Evolutionary conservation across 1,284 basidiomycete genomes (phyloP), one percentile per base, ranked within the genome.

Genomic region (Filobasidium uniguttulatum): DNA sequence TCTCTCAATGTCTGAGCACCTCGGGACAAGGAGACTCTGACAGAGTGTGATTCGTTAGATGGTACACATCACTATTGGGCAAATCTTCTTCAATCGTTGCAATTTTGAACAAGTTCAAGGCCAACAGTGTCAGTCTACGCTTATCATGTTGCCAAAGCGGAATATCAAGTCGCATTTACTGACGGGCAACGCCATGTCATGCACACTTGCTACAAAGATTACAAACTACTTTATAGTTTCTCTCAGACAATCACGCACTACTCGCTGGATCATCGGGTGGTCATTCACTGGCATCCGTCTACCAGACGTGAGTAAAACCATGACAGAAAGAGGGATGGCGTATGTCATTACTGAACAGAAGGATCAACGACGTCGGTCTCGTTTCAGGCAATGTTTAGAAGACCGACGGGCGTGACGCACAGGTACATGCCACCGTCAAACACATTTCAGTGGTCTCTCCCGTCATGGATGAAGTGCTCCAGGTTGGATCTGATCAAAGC

Each of bases 11-110:
- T 19, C 34, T 31, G 3, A 40, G n/a, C 30, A 12, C 35, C n/a
- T 35, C 29, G n/a, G 2, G n/a, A 5, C 12, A 25, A 4, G 3
- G 17, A 17, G 4, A 25, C 23, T 31, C n/a, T 14, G 17, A 26
- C 14, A 12, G 26, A 45, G 6, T 6, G 28, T 4, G 17, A 12
- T 30, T 35, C 23, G 10, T 4, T 46, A 87, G 85, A 46, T 94
- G 88, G 90, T 96, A 80, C 62, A 90, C 90, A 0, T 88, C 85
- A 9, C 82, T 96, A 76, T 73, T 96, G 0, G 91, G 91, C 1
- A 90, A 86, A 60, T 73, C 85, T 61, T 77, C 82, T 0, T 87
- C 85, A 15, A 71, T 94, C 3, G 64, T 65, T 0, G 67, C 75
- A 1, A 64, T 96, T 1, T 75, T 89, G 0, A 69, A 69, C 0